phyloP scores from a whole-genome alignment of 208 protist species.

The Entamoeba invadens region DNA sequence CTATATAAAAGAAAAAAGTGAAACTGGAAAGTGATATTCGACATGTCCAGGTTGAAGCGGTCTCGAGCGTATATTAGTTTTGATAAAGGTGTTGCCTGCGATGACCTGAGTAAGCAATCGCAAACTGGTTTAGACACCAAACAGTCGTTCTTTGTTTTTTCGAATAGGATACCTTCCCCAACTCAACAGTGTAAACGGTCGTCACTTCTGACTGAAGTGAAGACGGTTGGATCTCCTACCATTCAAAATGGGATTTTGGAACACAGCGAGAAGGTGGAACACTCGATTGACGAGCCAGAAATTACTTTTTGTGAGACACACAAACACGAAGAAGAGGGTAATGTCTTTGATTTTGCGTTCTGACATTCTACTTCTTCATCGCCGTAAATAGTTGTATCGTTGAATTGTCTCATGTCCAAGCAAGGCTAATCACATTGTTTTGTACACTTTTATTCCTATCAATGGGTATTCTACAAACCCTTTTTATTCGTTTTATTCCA shows the following conservation, averaged over 20 bases:
- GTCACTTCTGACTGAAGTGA: not conserved
- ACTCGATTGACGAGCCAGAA: not conserved
- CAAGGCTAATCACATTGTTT: not conserved
- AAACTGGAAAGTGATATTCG: not conserved
- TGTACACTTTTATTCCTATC: not conserved
- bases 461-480: not conserved
- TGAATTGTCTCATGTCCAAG: not conserved
- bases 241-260: not conserved
- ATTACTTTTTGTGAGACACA: not conserved
- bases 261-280: not conserved
- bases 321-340: not conserved
- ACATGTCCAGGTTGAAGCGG: not conserved
- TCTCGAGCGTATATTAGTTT: not conserved
- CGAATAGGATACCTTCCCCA: not conserved
- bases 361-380: not conserved
- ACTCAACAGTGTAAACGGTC: not conserved
- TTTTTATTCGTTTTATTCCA: not conserved
- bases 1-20: too few species aligned
- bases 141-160: not conserved
- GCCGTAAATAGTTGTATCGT: not conserved
- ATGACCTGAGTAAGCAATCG: too few species aligned
- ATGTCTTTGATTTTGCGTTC: not conserved
- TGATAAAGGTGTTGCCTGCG: not conserved
- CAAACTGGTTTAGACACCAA: not conserved
- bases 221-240: not conserved